Evolutionary conservation across 331 rosid genomes (phyloP), one percentile per base, ranked within the genome.

Genomic region (Rosa hybrid): DNA sequence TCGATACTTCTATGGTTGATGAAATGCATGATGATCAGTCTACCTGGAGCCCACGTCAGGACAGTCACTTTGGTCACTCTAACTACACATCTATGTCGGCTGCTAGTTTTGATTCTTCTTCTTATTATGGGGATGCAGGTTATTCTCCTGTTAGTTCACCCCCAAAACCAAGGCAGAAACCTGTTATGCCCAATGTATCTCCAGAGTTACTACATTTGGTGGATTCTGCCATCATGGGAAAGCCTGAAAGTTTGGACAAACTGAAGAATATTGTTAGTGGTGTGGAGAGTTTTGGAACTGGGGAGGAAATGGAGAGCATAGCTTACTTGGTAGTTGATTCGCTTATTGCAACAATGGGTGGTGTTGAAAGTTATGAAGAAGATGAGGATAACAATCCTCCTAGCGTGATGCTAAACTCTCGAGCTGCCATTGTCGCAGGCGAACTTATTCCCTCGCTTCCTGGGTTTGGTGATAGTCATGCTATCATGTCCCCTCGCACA

Each of bases 181-280:
- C 88, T 84, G 80, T 83, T 41, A 83, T 69, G 85, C 86, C 94
- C 17, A 93, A 83, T 79, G 92, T 88, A 75, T 91, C 99, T 51
- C 98, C 99, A 12, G 99, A 96, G 83, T 83, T 96, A 69, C 79
- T 96, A 88, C 99, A 96, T 87, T 86, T 96, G 78, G 93, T 96
- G 81, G 99, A 96, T 88, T 96, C 99, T 63, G 98, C 99, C 86
- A 96, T 96, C 71, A 93, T 96, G 99, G 99, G 99, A 64, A 96
- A 96, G 86, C 97, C 94, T 56, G 97, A 96, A 89, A 84, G 94
- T 83, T 79, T 93, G 86, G 96, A 93, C 80, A 93, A 91, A 65
- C 84, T 96, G 80, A 96, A 96, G 89, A 96, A 91, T 75, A 88
- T 96, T 82, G 99, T 91, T 60, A 87, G 89, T 59, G 98, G 98